Base-by-base conservation (phyloP, 179 eudicot genomes). In the Nepenthes alata region DNA sequence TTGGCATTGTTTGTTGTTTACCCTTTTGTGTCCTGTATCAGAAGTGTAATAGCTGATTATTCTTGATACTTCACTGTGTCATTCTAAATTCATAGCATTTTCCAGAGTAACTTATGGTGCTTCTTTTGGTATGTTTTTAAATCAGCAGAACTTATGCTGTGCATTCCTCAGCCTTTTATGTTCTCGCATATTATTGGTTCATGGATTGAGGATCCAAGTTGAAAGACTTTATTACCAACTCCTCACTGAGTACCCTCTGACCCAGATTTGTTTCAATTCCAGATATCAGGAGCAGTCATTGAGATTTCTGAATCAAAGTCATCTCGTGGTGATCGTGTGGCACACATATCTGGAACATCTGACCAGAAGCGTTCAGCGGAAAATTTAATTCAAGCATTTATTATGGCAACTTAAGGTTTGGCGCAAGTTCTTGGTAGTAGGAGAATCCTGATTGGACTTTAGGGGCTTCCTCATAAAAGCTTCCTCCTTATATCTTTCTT, bases 301-400 rank as follows among this genome's bases (percentile, higher is more conserved):
- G 95, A 93, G 81, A 85, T 93, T 60, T 78, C 95, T 67, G 93
- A 89, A 65, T 66, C 88, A 36, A 90, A 72, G 68, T 76, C 84
- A 51, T 81, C 95, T 67, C 83, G 86, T 60, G 96, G 96, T 63
- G 96, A 89, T 64, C 90, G 85, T 59, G 72, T 89, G 66, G 96
- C 95, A 56, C 57, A 78, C 64, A 80, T 93, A 59, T 86, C 95
- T 64, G 96, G 98, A 51, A 86, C 93, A 67, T 12, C 85, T 53
- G 96, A 89, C 68, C 88, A 93, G 83, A 89, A 89, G 82, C 91
- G 87, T 65, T 58, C 96, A 50, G 98, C 95, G 59, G 95, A 93
- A 72, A 85, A 86, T 75, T 77, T 89, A 80, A 83, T 93, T 72
- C 96, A 86, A 76, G 96, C 95, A 55, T 89, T 93, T 75, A 87